phyloP scores from a whole-genome alignment of 176 grass and related monocot genomes.

The Tuctoria greenei region DNA sequence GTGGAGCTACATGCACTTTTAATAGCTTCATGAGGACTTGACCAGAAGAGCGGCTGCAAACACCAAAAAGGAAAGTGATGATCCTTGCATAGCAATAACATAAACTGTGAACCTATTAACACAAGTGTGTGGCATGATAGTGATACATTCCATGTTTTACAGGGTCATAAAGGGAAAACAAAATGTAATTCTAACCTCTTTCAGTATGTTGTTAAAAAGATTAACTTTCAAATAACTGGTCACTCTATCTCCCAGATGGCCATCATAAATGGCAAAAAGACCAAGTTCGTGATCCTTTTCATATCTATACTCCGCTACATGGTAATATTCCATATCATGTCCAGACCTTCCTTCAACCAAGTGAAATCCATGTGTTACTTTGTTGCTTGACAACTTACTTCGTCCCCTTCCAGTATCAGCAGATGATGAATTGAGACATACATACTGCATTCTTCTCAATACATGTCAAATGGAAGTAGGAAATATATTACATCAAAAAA shows the following conservation, averaged over 20 bases:
- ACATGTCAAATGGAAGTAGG: constrained; percentile 26
- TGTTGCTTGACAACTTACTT: constrained; percentile 84
- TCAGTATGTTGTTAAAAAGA: constrained; percentile 87
- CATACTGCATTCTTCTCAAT: constrained; percentile 51
- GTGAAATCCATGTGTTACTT: constrained; percentile 77
- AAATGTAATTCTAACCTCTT: constrained; percentile 47
- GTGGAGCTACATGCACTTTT: constrained; percentile 70
- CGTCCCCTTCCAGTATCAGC: constrained; percentile 66
- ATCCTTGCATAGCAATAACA: neutral
- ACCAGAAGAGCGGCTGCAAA: constrained; percentile 67
- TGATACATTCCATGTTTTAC: constrained; percentile 14
- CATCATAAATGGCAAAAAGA: constrained; percentile 95
- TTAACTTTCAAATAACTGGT: constrained; percentile 76
- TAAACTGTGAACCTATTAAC: neutral
- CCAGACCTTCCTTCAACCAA: constrained; percentile 82
- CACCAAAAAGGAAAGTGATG: constrained; percentile 12
- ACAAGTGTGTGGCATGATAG: neutral
- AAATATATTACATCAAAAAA: constrained; percentile 11
- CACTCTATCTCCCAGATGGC: constrained; percentile 78
- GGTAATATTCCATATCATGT: constrained; percentile 96
- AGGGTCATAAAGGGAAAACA: neutral
- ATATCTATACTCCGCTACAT: constrained; percentile 79
- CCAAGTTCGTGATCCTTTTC: constrained; percentile 71
- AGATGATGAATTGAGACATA: constrained; percentile 65
- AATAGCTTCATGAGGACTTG: constrained; percentile 58